Conservation (phyloP, 495 filamentous ascomycete genomes). For the Lasiosphaeriaceae sp. region DNA sequence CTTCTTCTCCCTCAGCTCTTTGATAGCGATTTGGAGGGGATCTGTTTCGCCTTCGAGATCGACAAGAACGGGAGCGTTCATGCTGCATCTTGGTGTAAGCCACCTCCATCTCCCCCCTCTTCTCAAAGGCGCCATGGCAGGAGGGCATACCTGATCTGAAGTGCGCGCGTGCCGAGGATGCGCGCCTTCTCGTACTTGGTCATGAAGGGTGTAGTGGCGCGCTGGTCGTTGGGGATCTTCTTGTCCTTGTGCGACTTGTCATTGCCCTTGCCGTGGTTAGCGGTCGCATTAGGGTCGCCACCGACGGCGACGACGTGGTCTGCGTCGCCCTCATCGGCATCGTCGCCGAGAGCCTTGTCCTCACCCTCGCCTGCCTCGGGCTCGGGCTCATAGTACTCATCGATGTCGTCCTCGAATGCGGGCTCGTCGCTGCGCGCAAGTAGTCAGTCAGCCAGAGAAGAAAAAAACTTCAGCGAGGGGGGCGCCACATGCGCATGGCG, state of each 20-base stretch:
- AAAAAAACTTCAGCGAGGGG: neutral
- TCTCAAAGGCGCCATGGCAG: neutral
- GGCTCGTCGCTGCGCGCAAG: conserved; percentile 47
- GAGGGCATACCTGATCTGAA: conserved; percentile 80
- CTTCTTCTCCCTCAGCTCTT: conserved; percentile 97
- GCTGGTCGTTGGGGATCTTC: conserved; percentile 83
- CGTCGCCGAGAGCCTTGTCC: conserved; percentile 46
- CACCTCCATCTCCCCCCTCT: neutral
- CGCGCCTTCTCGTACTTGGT: conserved; percentile 97
- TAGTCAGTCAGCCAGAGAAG: conserved; percentile 3
- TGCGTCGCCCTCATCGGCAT: conserved; percentile 45
- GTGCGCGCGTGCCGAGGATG: conserved; percentile 84
- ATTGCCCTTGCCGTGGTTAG: conserved; percentile 44
- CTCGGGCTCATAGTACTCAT: conserved; percentile 64
- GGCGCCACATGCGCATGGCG: conserved; percentile 3
- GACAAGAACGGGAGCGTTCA: conserved; percentile 96
- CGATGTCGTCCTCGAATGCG: conserved; percentile 43
- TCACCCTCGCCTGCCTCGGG: conserved; percentile 56
- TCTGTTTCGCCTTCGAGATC: conserved; percentile 97
- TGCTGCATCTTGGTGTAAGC: conserved; percentile 48
- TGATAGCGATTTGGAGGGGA: conserved; percentile 93
- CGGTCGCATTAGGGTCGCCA: conserved; percentile 69
- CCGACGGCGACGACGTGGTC: conserved; percentile 59
- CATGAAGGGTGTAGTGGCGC: conserved; percentile 96
- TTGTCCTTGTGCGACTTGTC: conserved; percentile 71